phyloP scores from a whole-genome alignment of 106 monocot species.

The Dendrobium huoshanense region DNA sequence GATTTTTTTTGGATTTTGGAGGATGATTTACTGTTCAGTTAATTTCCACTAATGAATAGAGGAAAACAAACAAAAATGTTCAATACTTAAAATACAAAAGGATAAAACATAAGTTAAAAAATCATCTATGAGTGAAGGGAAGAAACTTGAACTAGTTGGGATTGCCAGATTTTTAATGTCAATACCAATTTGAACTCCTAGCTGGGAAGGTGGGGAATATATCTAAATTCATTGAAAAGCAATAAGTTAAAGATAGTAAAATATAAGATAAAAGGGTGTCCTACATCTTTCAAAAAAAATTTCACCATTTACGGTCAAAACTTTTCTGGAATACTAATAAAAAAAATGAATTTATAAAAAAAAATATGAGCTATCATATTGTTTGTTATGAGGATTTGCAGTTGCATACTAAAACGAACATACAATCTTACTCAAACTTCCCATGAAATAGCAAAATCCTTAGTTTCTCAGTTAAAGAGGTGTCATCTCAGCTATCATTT shows the following conservation, averaged over 20 bases:
- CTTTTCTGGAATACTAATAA: neutral
- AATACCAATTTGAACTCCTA: neutral
- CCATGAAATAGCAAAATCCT: neutral
- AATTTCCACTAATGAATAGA: neutral
- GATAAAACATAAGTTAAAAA: neutral
- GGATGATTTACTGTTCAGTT: neutral
- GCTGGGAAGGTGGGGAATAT: neutral
- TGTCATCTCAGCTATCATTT: neutral
- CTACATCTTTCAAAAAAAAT: neutral
- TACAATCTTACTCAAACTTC: neutral
- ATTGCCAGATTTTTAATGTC: neutral
- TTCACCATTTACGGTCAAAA: neutral
- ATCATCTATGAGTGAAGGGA: neutral
- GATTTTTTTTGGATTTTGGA: neutral
- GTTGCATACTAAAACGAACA: neutral
- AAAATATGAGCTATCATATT: neutral
- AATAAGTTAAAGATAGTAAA: neutral
- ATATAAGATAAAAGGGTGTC: neutral
- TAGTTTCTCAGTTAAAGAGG: neutral
- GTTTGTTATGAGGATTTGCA: neutral
- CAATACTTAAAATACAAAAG: neutral
- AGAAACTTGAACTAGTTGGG: neutral
- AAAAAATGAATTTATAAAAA: neutral
- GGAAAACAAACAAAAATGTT: neutral
- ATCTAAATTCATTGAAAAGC: neutral